Conservation (phyloP, 2,329 filamentous ascomycete genomes). For the Hypocreales sp. region DNA sequence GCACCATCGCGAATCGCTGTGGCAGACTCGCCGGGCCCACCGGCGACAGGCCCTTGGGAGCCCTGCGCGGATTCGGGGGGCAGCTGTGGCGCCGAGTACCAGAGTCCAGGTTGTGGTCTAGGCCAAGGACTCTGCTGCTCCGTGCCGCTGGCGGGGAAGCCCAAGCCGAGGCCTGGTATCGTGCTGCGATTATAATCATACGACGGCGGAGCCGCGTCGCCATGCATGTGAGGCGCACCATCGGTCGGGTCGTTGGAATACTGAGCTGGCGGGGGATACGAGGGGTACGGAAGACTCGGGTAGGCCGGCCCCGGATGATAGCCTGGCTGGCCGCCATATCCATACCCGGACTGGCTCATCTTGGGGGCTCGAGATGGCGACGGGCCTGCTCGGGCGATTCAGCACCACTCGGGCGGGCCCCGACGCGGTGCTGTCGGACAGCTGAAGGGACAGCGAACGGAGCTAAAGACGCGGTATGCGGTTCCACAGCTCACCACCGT, state of each 20-base stretch:
- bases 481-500: neutral
- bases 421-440: no score
- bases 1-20: no score
- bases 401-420: neutral
- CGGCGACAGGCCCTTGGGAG: neutral
- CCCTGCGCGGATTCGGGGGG: neutral
- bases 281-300: slow-evolving; percentile 5
- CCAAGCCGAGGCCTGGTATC: slow-evolving; percentile 19
- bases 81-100: slow-evolving; percentile 1
- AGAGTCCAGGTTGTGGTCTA: slow-evolving; percentile 1
- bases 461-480: no score
- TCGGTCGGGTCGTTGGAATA: no score
- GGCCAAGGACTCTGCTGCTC: slow-evolving; percentile 6
- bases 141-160: slow-evolving; percentile 7
- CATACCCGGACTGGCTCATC: slow-evolving; percentile 16
- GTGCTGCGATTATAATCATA: slow-evolving; percentile 5
- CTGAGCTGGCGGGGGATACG: slow-evolving; percentile 4
- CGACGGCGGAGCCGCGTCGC: slow-evolving; percentile 1
- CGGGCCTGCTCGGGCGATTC: neutral
- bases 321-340: slow-evolving; percentile 9
- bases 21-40: no score
- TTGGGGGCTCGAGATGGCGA: slow-evolving; percentile 1
- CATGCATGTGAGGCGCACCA: no score
- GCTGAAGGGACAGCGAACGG: no score
- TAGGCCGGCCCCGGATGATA: slow-evolving; percentile 9